These are phyloP conservation scores for Rhododendron mucronatum DNA, from an alignment of 148 eudicot genomes.

Conservation along the genomic window DNA sequence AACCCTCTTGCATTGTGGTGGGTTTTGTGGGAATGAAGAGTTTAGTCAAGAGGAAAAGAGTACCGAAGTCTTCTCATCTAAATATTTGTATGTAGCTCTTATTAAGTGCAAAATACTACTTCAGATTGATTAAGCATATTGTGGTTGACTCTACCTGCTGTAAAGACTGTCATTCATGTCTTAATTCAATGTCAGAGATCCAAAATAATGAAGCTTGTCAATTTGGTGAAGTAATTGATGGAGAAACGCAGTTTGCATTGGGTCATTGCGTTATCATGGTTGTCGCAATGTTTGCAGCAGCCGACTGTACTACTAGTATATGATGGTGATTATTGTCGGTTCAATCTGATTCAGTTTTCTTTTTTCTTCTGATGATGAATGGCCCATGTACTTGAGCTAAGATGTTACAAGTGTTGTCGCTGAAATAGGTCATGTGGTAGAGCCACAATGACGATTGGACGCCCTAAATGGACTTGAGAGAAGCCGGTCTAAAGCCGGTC, in stretches of 20 bases:
- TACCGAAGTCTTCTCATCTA: not conserved
- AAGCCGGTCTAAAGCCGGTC: too few species aligned
- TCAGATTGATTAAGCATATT: not conserved
- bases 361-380: not conserved
- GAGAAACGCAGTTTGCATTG: not conserved
- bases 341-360: too few species aligned
- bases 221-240: not conserved
- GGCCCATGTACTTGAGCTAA: not conserved
- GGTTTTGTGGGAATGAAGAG: not conserved
- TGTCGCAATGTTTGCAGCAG: not conserved
- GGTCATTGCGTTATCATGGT: not conserved
- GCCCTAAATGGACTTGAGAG: too few species aligned
- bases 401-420: not conserved
- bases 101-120: not conserved
- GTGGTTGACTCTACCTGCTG: not conserved
- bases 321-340: not conserved
- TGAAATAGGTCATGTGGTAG: not conserved
- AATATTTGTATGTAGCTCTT: not conserved
- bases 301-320: not conserved
- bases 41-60: not conserved
- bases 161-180: not conserved
- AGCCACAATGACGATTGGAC: too few species aligned
- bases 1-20: conserved; percentile 1
- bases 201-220: not conserved
- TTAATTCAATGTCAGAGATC: not conserved